Base-by-base conservation (phyloP, 1,139 yeast species). In the Hanseniaspora sp. region DNA sequence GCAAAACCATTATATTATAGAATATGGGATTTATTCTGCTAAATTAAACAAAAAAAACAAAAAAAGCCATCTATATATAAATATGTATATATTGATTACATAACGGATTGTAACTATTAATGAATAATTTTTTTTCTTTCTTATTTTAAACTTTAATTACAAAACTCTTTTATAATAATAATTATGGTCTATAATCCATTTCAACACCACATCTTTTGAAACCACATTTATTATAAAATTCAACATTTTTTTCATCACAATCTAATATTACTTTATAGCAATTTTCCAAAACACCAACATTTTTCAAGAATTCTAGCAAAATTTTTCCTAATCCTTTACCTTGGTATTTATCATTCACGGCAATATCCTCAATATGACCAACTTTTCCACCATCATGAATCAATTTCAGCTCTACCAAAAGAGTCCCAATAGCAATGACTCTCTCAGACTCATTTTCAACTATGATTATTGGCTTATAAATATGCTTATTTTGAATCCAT, bases 351-450 rank as follows among this genome's bases (percentile, higher is more conserved):
- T 69, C 67, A 37, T 80, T 77, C 6, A 92, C 95, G 0, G 96
- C 86, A 57, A 92, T 90, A 66, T 92, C 98, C 66, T 92, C 98
- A 58, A 92, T 84, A 69, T 92, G 98, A 5, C 97, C 98, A 12
- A 87, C 95, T 54, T 74, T 68, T 0, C 95, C 95, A 67, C 94
- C 82, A 51, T 73, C 78, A 66, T 90, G 97, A 12, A 83, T 81
- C 57, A 81, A 61, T 62, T 84, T 84, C 53, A 70, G 71, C 62
- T 84, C 94, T 17, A 84, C 67, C 5, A 83, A 68, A 7, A 73
- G 62, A 67, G 79, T 63, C 42, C 74, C 80, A 0, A 76, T 71
- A 0, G 77, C 80, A 1, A 74, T 78, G 17, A 76, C 69, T 18
- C 58, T 58, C 2, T 64, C 66, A 35, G 69, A 67, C 13, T 60